Conservation (phyloP, 1,284 basidiomycete genomes). For the Marasmius oreades region DNA sequence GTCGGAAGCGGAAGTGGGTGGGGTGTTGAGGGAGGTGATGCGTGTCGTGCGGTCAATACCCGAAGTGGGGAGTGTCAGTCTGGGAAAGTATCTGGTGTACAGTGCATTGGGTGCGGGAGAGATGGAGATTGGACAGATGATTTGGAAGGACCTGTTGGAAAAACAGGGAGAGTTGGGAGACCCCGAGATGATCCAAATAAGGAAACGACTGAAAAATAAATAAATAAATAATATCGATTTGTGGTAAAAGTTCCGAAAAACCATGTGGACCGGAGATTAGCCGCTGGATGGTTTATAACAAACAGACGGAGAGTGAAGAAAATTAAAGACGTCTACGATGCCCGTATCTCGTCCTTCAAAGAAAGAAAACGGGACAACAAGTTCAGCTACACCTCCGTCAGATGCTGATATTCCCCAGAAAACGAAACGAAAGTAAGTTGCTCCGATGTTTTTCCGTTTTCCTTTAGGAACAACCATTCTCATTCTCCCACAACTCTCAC, state of each 20-base stretch:
- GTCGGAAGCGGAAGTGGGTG: not conserved
- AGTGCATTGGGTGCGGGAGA: not conserved
- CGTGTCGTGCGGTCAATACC: not conserved
- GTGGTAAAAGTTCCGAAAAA: too few relatives aligned
- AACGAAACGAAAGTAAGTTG: conserved; percentile 66
- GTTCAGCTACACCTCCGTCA: conserved; percentile 58
- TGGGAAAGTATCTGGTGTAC: not conserved
- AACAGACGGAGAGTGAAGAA: not conserved
- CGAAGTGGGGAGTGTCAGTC: not conserved
- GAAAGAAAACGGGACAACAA: conserved; percentile 43
- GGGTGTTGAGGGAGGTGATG: not conserved
- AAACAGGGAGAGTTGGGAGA: too few relatives aligned
- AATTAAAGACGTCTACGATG: conserved; percentile 35
- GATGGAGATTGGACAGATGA: not conserved
- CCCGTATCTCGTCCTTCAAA: conserved; percentile 56
- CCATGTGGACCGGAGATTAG: not conserved
- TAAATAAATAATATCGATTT: too few relatives aligned
- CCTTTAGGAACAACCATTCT: conserved; percentile 22
- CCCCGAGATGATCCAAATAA: not conserved
- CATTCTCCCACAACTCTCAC: not conserved
- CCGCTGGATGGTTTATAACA: not conserved
- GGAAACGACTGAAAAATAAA: not conserved
- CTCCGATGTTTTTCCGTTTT: conserved; percentile 41
- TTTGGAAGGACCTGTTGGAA: not conserved
- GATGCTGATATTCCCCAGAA: conserved; percentile 56